These are phyloP conservation scores for Penicillium ucsense DNA, from an alignment of 495 filamentous ascomycete genomes.

Conservation along the genomic window DNA sequence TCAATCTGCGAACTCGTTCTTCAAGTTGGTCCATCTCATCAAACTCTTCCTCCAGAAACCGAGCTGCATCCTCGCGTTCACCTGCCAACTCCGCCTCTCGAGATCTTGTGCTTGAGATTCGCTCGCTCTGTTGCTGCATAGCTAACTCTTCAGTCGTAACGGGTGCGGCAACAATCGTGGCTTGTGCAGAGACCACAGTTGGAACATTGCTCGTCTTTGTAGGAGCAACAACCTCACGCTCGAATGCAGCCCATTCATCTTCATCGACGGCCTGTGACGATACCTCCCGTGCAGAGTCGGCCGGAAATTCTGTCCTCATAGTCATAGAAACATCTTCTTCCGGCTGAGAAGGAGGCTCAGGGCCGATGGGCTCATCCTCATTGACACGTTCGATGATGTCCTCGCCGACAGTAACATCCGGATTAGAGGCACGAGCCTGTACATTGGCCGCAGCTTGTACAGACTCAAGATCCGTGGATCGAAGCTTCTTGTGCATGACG, in stretches of 20 bases:
- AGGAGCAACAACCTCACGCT: constrained; percentile 67
- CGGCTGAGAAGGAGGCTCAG: constrained; percentile 14
- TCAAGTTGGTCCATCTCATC: constrained; percentile 92
- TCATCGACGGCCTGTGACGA: constrained; percentile 50
- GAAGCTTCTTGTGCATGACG: constrained; percentile 39
- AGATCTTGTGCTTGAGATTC: constrained; percentile 29
- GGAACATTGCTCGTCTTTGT: constrained; percentile 26
- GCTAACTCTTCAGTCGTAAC: constrained; percentile 66
- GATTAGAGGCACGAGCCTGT: constrained; percentile 15
- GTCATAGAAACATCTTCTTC: constrained; percentile 6
- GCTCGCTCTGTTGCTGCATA: constrained; percentile 51
- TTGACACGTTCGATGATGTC: constrained; percentile 22
- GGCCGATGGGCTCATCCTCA: constrained; percentile 18
- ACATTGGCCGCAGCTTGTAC: constrained; percentile 16
- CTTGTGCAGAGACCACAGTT: constrained; percentile 22
- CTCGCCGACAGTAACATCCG: constrained; percentile 10
- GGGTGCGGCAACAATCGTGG: constrained; percentile 58
- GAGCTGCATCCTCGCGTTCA: constrained; percentile 77
- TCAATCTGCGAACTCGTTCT: constrained; percentile 63
- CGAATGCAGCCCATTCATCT: constrained; percentile 84
- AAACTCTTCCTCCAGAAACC: constrained; percentile 77
- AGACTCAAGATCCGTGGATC: constrained; percentile 20
- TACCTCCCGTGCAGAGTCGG: constrained; percentile 8
- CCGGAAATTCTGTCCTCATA: constrained; percentile 8
- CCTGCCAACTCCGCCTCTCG: constrained; percentile 61